These are phyloP conservation scores for Penicillium thymicola DNA, from an alignment of 2,329 filamentous ascomycete genomes.

Conservation along the genomic window DNA sequence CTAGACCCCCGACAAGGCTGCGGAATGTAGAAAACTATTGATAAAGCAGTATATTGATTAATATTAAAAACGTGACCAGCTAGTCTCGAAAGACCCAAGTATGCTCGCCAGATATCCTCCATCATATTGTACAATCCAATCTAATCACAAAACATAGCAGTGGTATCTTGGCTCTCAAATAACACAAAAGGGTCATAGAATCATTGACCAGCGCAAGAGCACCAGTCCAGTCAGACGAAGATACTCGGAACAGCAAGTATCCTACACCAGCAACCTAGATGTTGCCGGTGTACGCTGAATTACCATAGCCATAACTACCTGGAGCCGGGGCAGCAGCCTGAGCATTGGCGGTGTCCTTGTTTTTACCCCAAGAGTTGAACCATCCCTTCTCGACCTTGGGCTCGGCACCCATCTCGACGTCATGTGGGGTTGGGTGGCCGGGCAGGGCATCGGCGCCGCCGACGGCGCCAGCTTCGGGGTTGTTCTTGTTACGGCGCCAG, in stretches of 20 bases:
- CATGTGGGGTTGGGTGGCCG: constrained; percentile 38
- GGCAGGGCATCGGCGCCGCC: constrained; percentile 37
- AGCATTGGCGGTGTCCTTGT: constrained; percentile 16
- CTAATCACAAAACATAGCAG: constrained; percentile 14
- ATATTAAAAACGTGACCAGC: constrained; percentile 1
- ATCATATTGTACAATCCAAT: constrained; percentile 14
- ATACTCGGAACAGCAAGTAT: not conserved
- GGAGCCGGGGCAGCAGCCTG: constrained; percentile 11
- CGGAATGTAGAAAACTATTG: no score
- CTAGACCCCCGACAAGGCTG: no score
- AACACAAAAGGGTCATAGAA: constrained; percentile 16
- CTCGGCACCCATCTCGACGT: constrained; percentile 32
- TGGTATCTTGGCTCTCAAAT: constrained; percentile 20
- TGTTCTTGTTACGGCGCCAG: constrained; percentile 44
- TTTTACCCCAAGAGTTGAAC: constrained; percentile 22
- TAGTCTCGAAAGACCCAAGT: constrained; percentile 1
- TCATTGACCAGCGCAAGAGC: constrained; percentile 11
- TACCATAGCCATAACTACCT: constrained; percentile 31
- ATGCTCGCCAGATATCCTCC: constrained; percentile 9
- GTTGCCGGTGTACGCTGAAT: constrained; percentile 33
- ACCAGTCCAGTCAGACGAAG: not conserved
- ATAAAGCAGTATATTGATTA: not conserved
- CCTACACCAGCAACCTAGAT: constrained; percentile 13
- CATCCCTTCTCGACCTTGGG: constrained; percentile 20
- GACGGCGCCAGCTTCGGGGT: constrained; percentile 32